phyloP scores from a whole-genome alignment of 2,329 filamentous ascomycete genomes.

The Fusarium sp. region DNA sequence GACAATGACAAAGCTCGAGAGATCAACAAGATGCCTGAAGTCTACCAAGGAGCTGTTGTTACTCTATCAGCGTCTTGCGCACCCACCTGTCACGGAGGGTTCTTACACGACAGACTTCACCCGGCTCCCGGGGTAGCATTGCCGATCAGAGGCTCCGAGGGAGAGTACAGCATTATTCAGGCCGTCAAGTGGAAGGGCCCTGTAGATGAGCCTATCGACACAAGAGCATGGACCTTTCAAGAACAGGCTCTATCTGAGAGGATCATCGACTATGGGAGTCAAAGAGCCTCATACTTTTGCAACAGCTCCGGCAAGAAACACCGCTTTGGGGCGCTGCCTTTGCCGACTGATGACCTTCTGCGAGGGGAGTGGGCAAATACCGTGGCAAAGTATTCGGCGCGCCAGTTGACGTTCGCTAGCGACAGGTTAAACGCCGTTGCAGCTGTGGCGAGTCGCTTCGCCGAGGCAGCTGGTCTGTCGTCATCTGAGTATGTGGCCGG shows the following conservation, averaged over 20 bases:
- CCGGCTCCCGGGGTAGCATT: not conserved
- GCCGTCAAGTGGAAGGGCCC: not conserved
- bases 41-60: not conserved
- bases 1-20: not conserved
- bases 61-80: not conserved
- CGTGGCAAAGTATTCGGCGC: not conserved
- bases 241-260: not conserved
- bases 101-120: not conserved
- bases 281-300: not conserved
- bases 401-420: not conserved
- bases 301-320: not conserved
- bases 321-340: not conserved
- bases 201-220: not conserved
- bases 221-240: not conserved
- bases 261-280: not conserved
- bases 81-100: not conserved
- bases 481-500: not conserved
- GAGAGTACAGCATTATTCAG: not conserved
- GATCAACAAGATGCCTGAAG: not conserved
- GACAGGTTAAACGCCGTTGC: not conserved
- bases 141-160: accelerated
- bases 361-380: not conserved
- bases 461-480: not conserved
- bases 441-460: not conserved
- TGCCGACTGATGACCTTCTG: not conserved